Base-by-base conservation (phyloP, 2,329 filamentous ascomycete species). In the Diplodia mutila region DNA sequence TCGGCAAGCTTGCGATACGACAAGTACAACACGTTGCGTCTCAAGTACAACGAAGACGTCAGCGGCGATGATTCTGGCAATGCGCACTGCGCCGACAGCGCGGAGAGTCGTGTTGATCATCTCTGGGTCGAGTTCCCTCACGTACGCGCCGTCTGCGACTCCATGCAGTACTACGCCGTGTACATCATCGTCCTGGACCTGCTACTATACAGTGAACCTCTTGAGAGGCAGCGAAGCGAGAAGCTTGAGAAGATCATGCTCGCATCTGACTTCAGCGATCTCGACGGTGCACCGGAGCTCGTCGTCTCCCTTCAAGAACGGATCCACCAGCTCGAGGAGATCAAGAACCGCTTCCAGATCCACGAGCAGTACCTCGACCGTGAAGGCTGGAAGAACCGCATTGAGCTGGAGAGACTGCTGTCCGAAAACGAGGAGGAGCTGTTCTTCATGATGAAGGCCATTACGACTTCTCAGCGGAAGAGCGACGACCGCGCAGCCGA, bases 371-470 rank as follows among this genome's bases (percentile, higher is more conserved):
- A 91, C 69, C 85, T 99, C 29, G 94, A 98, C 78, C 89, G 90
- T 74, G 89, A 91, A 75, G 94, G 94, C 16, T 98, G 94, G 94
- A 89, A 95, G 75, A 94, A 98, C 76, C 88, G 93, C 39, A 84
- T 97, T 68, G 82, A 90, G n/a, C 85, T 99, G 52, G 95, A 99
- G 76, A 90, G 91, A 63, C 95, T 99, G 76, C 83, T 99, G 61
- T 88, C 92, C 11, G 89, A 89, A 23, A 97, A 93, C 74, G 95
- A 98, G 77, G 95, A 99, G 74, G 96, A 99, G 78, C 81, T 99
- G 9, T 99, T 99, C 85, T 99, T 99, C 81, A 91, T 99, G 84
- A 98, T 99, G 95, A 98, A 99, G 75, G 96, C 95, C 48, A 99
- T 99, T 76, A 99, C 95, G 1, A 96, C 93, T 2, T 96, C 94